phyloP scores from a whole-genome alignment of 164 flowering plant species.

The Stephania yunnanensis region DNA sequence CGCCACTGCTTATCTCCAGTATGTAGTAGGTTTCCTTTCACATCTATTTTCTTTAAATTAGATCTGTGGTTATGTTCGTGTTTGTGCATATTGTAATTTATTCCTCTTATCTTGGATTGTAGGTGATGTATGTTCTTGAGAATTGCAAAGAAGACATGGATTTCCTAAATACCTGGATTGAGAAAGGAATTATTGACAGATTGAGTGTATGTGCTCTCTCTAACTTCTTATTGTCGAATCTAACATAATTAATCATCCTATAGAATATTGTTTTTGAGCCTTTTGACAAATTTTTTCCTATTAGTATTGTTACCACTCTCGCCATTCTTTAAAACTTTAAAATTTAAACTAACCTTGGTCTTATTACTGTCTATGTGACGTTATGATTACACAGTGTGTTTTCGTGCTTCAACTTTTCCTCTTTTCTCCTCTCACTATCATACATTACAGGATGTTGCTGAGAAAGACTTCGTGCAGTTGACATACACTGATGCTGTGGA shows the following conservation, averaged over 20 bases:
- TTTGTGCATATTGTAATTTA: slow-evolving; percentile 5
- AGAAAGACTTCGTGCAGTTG: slow-evolving; percentile 78
- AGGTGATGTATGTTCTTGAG: slow-evolving; percentile 81
- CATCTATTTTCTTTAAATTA: slow-evolving; percentile 21
- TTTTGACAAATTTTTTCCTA: background rate
- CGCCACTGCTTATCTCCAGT: slow-evolving; percentile 99
- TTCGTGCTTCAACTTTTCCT: background rate
- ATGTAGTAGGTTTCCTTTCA: slow-evolving; percentile 84
- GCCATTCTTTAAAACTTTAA: background rate
- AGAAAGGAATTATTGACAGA: slow-evolving; percentile 85
- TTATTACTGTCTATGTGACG: background rate
- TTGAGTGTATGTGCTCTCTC: slow-evolving; percentile 58
- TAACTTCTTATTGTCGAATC: slow-evolving; percentile 9
- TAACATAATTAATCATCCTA: slow-evolving; percentile 5
- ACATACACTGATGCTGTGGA: slow-evolving; percentile 89
- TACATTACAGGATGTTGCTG: slow-evolving; percentile 65
- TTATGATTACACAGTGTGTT: background rate
- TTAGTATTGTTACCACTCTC: background rate
- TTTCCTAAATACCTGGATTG: slow-evolving; percentile 91
- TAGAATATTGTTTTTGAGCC: background rate
- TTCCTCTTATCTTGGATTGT: slow-evolving; percentile 19
- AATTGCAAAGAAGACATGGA: slow-evolving; percentile 99
- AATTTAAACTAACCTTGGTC: background rate
- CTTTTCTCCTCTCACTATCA: background rate
- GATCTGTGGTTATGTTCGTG: background rate